Evolutionary conservation across 305 asterid genomes (phyloP).

Genomic region (Plantago lanceolata): DNA sequence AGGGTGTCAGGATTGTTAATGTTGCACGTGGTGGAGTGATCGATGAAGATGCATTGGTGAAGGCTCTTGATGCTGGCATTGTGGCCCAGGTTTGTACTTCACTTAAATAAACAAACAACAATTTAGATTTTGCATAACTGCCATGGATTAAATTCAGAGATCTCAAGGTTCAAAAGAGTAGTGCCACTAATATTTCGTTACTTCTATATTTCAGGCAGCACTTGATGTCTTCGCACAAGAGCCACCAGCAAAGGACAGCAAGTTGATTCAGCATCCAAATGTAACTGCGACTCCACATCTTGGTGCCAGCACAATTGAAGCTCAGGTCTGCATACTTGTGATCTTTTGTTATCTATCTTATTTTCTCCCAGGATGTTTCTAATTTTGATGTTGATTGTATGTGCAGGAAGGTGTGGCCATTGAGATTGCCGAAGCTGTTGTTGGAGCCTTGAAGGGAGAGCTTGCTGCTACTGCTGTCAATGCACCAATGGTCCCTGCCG

Average conservation of each 20-base stretch:
- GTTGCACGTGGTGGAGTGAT: slow-evolving; percentile 99
- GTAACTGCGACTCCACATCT: slow-evolving; percentile 94
- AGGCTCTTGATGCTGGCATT: slow-evolving; percentile 83
- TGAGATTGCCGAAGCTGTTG: slow-evolving; percentile 98
- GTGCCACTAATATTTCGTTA: slow-evolving; percentile 6
- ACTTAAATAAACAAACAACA: slow-evolving; percentile 11
- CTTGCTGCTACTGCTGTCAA: slow-evolving; percentile 98
- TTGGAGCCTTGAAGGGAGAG: slow-evolving; percentile 93
- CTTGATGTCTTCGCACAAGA: slow-evolving; percentile 93
- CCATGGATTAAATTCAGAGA: background rate
- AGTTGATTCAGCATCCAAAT: slow-evolving; percentile 66
- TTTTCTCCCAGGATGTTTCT: slow-evolving; percentile 9
- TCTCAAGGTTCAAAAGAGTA: background rate
- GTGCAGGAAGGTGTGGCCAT: slow-evolving; percentile 94
- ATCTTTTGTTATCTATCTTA: background rate
- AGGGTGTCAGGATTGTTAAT: slow-evolving; percentile 79
- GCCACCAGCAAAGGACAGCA: slow-evolving; percentile 87
- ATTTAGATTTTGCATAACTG: background rate
- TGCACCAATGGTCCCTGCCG: slow-evolving; percentile 97
- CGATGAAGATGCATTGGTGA: slow-evolving; percentile 89
- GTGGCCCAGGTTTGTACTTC: slow-evolving; percentile 75
- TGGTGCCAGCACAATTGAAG: slow-evolving; percentile 96
- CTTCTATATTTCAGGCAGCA: slow-evolving; percentile 60
- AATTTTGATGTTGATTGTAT: slow-evolving; percentile 19
- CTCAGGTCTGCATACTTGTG: slow-evolving; percentile 63